Base-by-base conservation (phyloP, 495 filamentous ascomycete species). In the Neurospora terricola region DNA sequence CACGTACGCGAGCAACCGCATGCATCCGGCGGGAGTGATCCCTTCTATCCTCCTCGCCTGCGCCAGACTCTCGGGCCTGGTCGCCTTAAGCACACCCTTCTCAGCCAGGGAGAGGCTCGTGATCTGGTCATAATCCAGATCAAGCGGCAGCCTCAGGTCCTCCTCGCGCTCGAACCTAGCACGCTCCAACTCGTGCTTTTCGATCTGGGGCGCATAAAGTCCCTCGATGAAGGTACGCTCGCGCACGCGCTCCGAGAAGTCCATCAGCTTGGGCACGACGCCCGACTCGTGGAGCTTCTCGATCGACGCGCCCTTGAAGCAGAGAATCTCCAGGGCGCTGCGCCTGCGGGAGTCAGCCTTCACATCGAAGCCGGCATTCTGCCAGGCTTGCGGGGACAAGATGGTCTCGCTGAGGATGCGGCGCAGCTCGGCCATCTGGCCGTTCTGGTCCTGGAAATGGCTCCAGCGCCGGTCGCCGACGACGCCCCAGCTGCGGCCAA, bases 31-130 rank as follows among this genome's bases (percentile, higher is more conserved):
- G 0, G 91, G 89, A 38, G 91, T 92, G 9, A 90, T 81, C 2
- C 96, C 95, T 81, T 99, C 96, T 70, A 97, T 88, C 11, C 96
- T 83, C 69, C 93, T 83, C 21, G 95, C 94, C 89, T 97, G 94
- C 4, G 93, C 96, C 34, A 99, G 82, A 69, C 87, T 95, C 77
- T 94, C 92, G 6, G 96, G 96, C 48, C 89, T 81, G 11, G 93
- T 89, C 30, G 83, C 83, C 39, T 87, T 83, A n/a, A 99, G 86
- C 8, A 90, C 86, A 12, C 85, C 82, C 76, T 86, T 88, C 84
- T 98, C 96, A 74, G 94, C 94, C 8, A 85, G 86, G 73, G 91
- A 93, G 71, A 99, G 84, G 0, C 94, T 93, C 39, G 84, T 80
- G 27, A 99, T 85, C 7, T 75, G 75, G 18, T 87, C 83, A 76